Evolutionary conservation across 2,329 filamentous ascomycete genomes (phyloP).

Genomic region (Cladorrhinum sp.): DNA sequence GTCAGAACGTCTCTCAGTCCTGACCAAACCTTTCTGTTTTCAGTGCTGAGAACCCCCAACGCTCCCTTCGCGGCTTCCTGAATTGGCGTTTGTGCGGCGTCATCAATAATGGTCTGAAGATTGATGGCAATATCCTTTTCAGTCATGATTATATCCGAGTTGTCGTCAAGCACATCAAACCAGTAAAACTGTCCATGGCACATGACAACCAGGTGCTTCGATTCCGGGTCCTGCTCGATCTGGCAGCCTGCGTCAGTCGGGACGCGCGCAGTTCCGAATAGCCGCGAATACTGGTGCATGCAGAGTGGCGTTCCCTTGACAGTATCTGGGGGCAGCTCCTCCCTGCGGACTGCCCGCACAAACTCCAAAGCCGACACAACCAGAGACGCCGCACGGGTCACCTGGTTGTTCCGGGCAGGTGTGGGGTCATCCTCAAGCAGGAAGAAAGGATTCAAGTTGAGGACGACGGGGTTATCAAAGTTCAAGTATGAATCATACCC

Average conservation of each 20-base stretch:
- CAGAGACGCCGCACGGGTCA: constrained; percentile 88
- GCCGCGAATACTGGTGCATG: constrained; percentile 96
- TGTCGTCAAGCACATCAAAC: constrained; percentile 96
- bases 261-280: constrained; percentile 92
- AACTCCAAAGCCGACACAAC: constrained; percentile 89
- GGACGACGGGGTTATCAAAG: constrained; percentile 93
- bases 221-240: constrained; percentile 90
- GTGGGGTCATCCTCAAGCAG: constrained; percentile 96
- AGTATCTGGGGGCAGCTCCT: constrained; percentile 87
- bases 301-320: constrained; percentile 80
- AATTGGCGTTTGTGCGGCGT: constrained; percentile 84
- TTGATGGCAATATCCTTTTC: constrained; percentile 92
- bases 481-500: constrained; percentile 99
- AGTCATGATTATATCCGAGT: constrained; percentile 93
- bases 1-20: constrained; percentile 84
- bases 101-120: constrained; percentile 85
- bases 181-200: constrained; percentile 97
- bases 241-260: constrained; percentile 93
- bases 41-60: constrained; percentile 87
- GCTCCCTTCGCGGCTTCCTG: constrained; percentile 95
- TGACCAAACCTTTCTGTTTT: constrained; percentile 96
- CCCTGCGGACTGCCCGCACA: constrained; percentile 85
- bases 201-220: constrained; percentile 89
- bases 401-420: constrained; percentile 92
- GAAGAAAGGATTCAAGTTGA: constrained; percentile 98